phyloP scores from a whole-genome alignment of 1,139 yeast species.

The Entelexis sorbosivorans region DNA sequence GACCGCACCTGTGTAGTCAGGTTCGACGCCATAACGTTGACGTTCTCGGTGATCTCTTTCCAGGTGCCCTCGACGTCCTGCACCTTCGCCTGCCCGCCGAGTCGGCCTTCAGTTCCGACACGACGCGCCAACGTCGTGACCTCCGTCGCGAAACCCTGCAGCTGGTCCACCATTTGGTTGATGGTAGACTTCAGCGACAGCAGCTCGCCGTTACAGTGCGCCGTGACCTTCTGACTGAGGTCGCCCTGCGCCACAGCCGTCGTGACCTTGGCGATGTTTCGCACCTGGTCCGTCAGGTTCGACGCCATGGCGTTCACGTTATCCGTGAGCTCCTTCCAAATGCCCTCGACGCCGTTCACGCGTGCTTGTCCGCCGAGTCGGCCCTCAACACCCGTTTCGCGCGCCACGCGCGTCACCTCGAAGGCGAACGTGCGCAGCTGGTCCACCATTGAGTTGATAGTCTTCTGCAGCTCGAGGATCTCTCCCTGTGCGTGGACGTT shows the following conservation, averaged over 20 bases:
- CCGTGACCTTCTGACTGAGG: slow-evolving; percentile 72
- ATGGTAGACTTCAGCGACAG: slow-evolving; percentile 70
- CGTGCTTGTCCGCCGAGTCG: slow-evolving; percentile 81
- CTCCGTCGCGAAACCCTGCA: slow-evolving; percentile 79
- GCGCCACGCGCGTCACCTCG: slow-evolving; percentile 77
- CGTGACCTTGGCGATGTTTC: slow-evolving; percentile 83
- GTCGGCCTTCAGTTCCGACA: slow-evolving; percentile 80
- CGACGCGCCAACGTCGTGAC: slow-evolving; percentile 79
- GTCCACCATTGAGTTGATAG: slow-evolving; percentile 80
- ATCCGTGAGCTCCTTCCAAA: slow-evolving; percentile 81
- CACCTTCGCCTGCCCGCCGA: slow-evolving; percentile 87
- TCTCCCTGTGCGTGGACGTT: slow-evolving; percentile 81
- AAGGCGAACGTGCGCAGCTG: slow-evolving; percentile 78
- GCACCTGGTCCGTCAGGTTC: slow-evolving; percentile 73
- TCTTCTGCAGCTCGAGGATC: slow-evolving; percentile 63
- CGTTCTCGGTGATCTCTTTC: slow-evolving; percentile 85
- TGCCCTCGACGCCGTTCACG: slow-evolving; percentile 74
- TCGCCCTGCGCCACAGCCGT: slow-evolving; percentile 92
- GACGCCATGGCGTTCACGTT: slow-evolving; percentile 87
- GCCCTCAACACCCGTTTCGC: slow-evolving; percentile 86
- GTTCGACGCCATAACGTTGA: slow-evolving; percentile 81
- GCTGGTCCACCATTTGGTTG: slow-evolving; percentile 76
- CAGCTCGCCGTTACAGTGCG: slow-evolving; percentile 82
- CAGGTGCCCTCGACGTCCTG: slow-evolving; percentile 90
- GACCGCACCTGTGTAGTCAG: slow-evolving; percentile 82